A percentile compares a stretch with the other conserved stretches of the same genome.
phyloP scores from a whole-genome alignment of 2,329 filamentous ascomycete genomes.

The Fusarium neocosmosporiellum region DNA sequence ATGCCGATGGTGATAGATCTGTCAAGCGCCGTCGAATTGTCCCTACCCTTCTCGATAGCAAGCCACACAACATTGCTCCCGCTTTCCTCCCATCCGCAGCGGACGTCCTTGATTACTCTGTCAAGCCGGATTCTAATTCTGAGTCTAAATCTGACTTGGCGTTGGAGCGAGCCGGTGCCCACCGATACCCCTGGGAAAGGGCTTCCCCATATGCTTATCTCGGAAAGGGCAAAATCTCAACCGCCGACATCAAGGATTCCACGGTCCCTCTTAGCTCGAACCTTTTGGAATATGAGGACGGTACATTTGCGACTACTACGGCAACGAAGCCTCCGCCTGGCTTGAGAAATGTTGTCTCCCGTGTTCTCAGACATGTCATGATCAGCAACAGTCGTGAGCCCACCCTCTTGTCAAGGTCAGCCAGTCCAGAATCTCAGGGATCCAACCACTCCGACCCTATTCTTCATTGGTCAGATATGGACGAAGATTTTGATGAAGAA shows the following conservation, averaged over 20 bases:
- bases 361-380: slow-evolving; percentile 55
- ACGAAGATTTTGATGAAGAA: slow-evolving; percentile 59
- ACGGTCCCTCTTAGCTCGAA: slow-evolving; percentile 36
- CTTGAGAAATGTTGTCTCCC: slow-evolving; percentile 56
- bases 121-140: not conserved
- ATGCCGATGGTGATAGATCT: slow-evolving; percentile 15
- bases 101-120: slow-evolving; percentile 20
- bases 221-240: slow-evolving; percentile 47
- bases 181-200: slow-evolving; percentile 37
- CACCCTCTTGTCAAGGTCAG: slow-evolving; percentile 18
- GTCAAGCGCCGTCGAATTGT: slow-evolving; percentile 44
- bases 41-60: slow-evolving; percentile 39
- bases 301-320: slow-evolving; percentile 43
- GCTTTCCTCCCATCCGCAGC: slow-evolving; percentile 43
- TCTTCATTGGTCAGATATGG: slow-evolving; percentile 34
- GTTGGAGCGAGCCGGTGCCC: not conserved
- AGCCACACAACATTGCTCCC: slow-evolving; percentile 22
- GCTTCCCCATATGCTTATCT: slow-evolving; percentile 48
- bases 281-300: slow-evolving; percentile 29
- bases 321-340: slow-evolving; percentile 53
- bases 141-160: not conserved
- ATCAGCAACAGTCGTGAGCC: slow-evolving; percentile 39
- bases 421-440: slow-evolving; percentile 7
- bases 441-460: slow-evolving; percentile 13
- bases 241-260: slow-evolving; percentile 37